Evolutionary conservation across 2,329 filamentous ascomycete genomes (phyloP), one percentile per base, ranked within the genome.

Genomic region (Neonectria neomacrospora): DNA sequence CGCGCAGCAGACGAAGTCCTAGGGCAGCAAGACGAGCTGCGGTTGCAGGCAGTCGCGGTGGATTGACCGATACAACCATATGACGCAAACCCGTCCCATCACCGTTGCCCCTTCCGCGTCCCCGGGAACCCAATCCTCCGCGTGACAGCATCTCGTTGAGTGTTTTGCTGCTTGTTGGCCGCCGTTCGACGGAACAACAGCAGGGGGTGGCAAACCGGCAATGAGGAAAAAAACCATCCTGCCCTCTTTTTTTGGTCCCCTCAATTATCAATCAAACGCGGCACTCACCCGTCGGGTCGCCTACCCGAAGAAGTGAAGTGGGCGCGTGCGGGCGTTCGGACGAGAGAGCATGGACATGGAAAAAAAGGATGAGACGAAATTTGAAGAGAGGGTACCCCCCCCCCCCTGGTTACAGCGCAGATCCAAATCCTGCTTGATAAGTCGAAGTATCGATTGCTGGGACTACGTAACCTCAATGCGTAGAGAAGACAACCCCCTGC

Each of bases 311-410:
- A 30, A 26, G 23, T 26, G 23, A 6, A 6, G n/a, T 30, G 45
- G 26, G 45, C 30, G 45, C 12, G 45, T 48, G 45, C 45, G 45
- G 45, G 45, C 45, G 45, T 48, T 48, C 45, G n/a, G 45, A n/a
- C 5, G 45, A 30, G 26, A 16, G 45, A 12, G 3, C 18, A 26
- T 14, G 42, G 41, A 42, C 20, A 48, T 48, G 44, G 42, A 45
- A 20, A 26, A 22, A 45, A 20, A 26, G 14, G 44, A 26, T 10
- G 16, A 26, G 26, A 48, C 26, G 45, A 48, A 48, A 48, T 48
- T 48, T 41, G 37, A 41, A n/a, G 23, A 37, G 14, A 41, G 37
- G n/a, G 45, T 3, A 26, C 23, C 23, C 23, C 23, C 23, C 23
- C 14, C 8, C 16, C 45, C 45, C 26, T 6, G 14, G 45, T 26